Base-by-base conservation (phyloP, 495 filamentous ascomycete species). In the Podospora fimiseda region DNA sequence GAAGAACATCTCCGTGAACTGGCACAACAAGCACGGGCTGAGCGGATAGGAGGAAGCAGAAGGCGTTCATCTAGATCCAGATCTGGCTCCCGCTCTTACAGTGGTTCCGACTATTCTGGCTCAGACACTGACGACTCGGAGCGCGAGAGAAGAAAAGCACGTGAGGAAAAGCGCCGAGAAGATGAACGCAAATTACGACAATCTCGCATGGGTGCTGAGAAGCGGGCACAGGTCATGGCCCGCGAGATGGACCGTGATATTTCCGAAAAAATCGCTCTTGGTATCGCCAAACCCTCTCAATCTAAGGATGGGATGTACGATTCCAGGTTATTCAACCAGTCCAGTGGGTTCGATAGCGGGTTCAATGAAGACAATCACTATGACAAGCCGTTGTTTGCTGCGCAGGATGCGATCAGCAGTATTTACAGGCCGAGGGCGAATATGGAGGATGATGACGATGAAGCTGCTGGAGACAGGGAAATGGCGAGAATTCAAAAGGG, bases 321-420 rank as follows among this genome's bases (percentile, higher is more conserved):
- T 70, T 94, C 89, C 2, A 80, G 93, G 44, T 71, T 99, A 38
- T 99, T 99, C 72, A 96, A 96, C 70, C 90, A 94, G 72, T 86
- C 81, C 16, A 88, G 84, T 60, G 94, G 91, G 11, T 93, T 99
- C 70, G 82, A 85, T 57, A 71, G 70, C 38, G 94, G 93, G 18
- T 92, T 96, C 78, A 99, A 99, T 66, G 93, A 99, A 68, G 94
- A 99, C 66, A 90, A 99, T 60, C 83, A 83, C 1, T 99, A 97
- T 74, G 94, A 97, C 70, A 96, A 95, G 68, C 93, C 94, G 46
- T 73, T 99, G 15, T 99, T 99, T 67, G 90, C 91, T 9, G 93
- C 92, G 48, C 90, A 96, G 70, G 91, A 99, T 65, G 94, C 92
- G 3, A 90, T 95, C 59, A 90, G 81, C 69, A 90, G 86, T 67